A percentile compares a stretch with the other conserved stretches of the same genome.
Conservation (phyloP, 192 early-diverging fungal genomes). For the Backusella morwellensis region DNA sequence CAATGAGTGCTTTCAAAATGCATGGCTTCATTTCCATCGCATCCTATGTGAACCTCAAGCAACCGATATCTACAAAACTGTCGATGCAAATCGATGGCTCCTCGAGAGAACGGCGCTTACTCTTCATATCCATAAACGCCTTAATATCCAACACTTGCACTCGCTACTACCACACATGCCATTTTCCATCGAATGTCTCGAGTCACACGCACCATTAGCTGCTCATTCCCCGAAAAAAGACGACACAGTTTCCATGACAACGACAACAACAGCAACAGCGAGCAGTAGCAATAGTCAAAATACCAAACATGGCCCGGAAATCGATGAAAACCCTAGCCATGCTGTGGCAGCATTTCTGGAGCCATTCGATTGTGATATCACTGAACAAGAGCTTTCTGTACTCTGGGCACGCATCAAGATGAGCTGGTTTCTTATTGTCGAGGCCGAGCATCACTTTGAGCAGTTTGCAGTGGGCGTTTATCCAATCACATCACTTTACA, state of each 20-base stretch:
- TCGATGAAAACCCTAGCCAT: neutral
- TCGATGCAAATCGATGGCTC: slow-evolving; percentile 21
- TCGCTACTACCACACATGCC: slow-evolving; percentile 14
- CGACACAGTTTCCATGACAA: neutral
- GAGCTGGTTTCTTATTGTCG: slow-evolving; percentile 12
- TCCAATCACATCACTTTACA: slow-evolving; percentile 63
- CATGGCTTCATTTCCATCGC: slow-evolving; percentile 26
- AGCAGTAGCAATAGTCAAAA: neutral
- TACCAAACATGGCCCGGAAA: neutral
- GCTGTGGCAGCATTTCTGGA: neutral
- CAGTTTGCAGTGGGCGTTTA: slow-evolving; percentile 8
- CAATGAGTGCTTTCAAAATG: slow-evolving; percentile 30
- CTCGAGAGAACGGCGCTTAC: slow-evolving; percentile 17
- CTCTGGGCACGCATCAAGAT: neutral
- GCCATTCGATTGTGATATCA: slow-evolving; percentile 9
- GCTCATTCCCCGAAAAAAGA: neutral
- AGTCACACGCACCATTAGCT: neutral
- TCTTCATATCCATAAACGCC: slow-evolving; percentile 13
- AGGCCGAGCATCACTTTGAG: slow-evolving; percentile 17
- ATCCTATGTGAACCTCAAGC: slow-evolving; percentile 20
- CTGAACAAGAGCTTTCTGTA: neutral
- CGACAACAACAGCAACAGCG: neutral
- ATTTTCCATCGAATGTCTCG: slow-evolving; percentile 16
- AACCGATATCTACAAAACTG: slow-evolving; percentile 11
- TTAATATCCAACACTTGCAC: slow-evolving; percentile 25